These are phyloP conservation scores for Rostrohypoxylon terebratum DNA, from an alignment of 495 filamentous ascomycete genomes.

Conservation along the genomic window DNA sequence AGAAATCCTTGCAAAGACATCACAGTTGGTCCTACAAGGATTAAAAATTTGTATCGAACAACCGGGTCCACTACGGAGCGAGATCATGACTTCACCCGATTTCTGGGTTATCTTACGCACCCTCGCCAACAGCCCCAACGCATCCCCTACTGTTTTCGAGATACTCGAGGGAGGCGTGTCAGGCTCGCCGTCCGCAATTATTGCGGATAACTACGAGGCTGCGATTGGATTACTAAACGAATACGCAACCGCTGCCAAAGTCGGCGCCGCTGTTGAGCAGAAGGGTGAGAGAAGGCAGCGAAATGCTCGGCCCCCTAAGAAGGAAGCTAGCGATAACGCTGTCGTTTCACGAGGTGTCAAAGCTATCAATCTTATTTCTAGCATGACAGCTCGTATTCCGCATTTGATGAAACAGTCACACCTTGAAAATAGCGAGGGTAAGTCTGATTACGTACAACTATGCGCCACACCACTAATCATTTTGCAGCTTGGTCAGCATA, in stretches of 20 bases:
- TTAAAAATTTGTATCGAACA: constrained; percentile 81
- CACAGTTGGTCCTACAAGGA: constrained; percentile 79
- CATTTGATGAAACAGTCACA: constrained; percentile 91
- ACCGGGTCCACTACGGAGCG: constrained; percentile 80
- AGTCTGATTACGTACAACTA: constrained; percentile 28
- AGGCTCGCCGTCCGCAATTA: constrained; percentile 76
- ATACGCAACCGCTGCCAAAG: constrained; percentile 85
- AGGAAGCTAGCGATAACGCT: constrained; percentile 75
- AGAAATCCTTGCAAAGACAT: constrained; percentile 78
- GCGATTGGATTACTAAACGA: constrained; percentile 85
- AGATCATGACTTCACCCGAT: constrained; percentile 95
- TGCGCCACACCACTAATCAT: constrained; percentile 39
- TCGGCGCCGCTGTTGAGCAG: constrained; percentile 84
- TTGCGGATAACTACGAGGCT: constrained; percentile 94
- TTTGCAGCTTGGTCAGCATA: constrained; percentile 91
- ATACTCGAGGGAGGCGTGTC: constrained; percentile 80
- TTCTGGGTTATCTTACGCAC: constrained; percentile 94
- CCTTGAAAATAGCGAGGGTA: constrained; percentile 86
- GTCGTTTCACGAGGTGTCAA: constrained; percentile 81
- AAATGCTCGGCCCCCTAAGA: constrained; percentile 62
- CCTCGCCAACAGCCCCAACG: constrained; percentile 73
- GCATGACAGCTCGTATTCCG: constrained; percentile 83
- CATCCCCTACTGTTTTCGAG: constrained; percentile 82
- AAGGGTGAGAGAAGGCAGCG: constrained; percentile 74
- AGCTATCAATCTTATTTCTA: constrained; percentile 81